These are phyloP conservation scores for Gaillardinia entomophila DNA, from an alignment of 805 yeast species.

Conservation along the genomic window DNA sequence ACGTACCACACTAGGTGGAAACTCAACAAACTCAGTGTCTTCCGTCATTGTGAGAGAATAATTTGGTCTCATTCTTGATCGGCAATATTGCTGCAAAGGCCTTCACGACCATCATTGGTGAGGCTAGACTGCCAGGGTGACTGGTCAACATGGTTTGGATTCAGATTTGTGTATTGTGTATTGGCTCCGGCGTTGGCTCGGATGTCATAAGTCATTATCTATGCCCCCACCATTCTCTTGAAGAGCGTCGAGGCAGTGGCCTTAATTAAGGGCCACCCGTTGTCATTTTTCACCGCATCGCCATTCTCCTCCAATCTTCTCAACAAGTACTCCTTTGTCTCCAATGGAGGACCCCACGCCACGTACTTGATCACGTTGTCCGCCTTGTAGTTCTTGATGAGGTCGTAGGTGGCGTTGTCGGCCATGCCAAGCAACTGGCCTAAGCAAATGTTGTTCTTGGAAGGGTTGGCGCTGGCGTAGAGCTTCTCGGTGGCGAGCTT, in stretches of 20 bases:
- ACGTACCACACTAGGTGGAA: too few relatives aligned
- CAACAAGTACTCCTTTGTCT: conserved; percentile 82
- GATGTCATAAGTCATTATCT: too few relatives aligned
- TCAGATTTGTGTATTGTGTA: too few relatives aligned
- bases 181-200: too few relatives aligned
- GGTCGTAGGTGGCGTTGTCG: conserved; percentile 75
- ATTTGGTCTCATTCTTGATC: too few relatives aligned
- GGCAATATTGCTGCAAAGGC: too few relatives aligned
- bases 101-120: too few relatives aligned
- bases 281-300: conserved; percentile 83
- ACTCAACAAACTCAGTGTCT: too few relatives aligned
- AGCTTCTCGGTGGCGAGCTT: conserved; percentile 60
- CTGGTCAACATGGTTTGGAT: too few relatives aligned
- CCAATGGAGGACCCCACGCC: conserved; percentile 96
- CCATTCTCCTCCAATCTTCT: conserved; percentile 95
- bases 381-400: conserved; percentile 58
- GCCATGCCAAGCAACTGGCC: conserved; percentile 97
- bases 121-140: too few relatives aligned
- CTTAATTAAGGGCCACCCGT: conserved; percentile 68
- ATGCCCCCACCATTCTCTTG: conserved; percentile 18
- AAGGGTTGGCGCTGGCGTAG: conserved; percentile 11
- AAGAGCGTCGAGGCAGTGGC: conserved; percentile 34
- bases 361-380: conserved; percentile 86
- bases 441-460: conserved; percentile 61
- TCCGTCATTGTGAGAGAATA: too few relatives aligned